Percentiles rank a stretch among this genome's conserved stretches.
Evolutionary conservation across 768 basidiomycete genomes (phyloP).

Genomic region (Leccinum uliginosum): DNA sequence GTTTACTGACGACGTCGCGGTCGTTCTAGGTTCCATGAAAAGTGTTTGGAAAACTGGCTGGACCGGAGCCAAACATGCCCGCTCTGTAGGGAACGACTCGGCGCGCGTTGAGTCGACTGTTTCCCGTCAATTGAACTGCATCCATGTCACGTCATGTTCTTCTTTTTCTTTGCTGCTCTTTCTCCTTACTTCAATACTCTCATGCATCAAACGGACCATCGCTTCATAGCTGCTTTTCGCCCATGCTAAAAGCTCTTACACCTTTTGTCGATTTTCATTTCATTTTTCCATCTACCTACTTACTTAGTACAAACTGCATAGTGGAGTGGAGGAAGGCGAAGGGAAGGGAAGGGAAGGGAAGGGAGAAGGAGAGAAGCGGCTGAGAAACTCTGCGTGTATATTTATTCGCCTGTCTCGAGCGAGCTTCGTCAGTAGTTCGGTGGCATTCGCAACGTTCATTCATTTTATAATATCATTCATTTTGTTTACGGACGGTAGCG

Average conservation of each 20-base stretch:
- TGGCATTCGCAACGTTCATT: conserved; percentile 18
- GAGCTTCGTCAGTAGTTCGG: neutral
- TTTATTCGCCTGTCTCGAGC: conserved; percentile 3
- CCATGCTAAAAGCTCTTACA: conserved; percentile 12
- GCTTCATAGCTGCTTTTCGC: neutral
- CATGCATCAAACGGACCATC: neutral
- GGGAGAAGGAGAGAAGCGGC: neutral
- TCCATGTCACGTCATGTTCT: neutral
- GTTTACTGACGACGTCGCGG: neutral
- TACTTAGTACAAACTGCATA: conserved; percentile 6
- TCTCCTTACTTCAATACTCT: neutral
- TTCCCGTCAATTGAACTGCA: neutral
- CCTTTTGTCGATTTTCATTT: conserved; percentile 1
- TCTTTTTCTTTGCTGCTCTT: neutral
- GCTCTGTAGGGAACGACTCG: conserved; percentile 51
- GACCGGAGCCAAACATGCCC: conserved; percentile 59
- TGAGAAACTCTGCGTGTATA: conserved; percentile 2
- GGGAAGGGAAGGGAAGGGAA: neutral
- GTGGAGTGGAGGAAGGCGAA: neutral
- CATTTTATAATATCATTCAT: conserved; percentile 27
- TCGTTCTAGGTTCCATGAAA: conserved; percentile 49
- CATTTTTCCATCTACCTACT: neutral
- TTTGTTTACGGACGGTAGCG: conserved; percentile 9
- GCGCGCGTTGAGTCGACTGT: conserved; percentile 18
- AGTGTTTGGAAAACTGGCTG: conserved; percentile 61